These are phyloP conservation scores for Achaetomium macrosporum DNA, from an alignment of 2,329 filamentous ascomycete species.

Conservation along the genomic window DNA sequence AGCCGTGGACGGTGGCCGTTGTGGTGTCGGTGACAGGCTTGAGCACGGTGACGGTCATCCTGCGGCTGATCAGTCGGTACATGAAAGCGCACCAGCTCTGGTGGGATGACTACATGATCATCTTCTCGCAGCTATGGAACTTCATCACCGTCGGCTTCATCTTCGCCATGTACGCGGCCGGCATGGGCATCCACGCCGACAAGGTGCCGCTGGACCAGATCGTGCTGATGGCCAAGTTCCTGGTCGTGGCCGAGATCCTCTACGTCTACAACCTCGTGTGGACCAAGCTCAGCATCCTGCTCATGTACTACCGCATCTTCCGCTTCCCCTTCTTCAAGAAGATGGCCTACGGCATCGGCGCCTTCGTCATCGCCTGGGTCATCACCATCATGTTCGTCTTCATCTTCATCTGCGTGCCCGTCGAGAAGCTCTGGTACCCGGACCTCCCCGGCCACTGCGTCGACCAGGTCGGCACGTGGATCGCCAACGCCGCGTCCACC, in stretches of 20 bases:
- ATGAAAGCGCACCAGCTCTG: conserved; percentile 40
- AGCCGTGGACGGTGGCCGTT: conserved; percentile 39
- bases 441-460: conserved; percentile 15
- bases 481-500: conserved; percentile 18
- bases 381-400: conserved; percentile 13
- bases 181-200: conserved; percentile 19
- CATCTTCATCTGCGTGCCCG: conserved; percentile 18
- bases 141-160: conserved; percentile 15
- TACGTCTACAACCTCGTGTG: conserved; percentile 19
- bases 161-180: conserved; percentile 18
- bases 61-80: conserved; percentile 38
- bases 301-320: conserved; percentile 25
- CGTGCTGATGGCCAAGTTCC: conserved; percentile 13
- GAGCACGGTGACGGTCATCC: conserved; percentile 33
- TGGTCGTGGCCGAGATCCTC: conserved; percentile 19
- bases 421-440: conserved; percentile 16
- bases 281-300: conserved; percentile 20
- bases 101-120: conserved; percentile 47
- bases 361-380: conserved; percentile 19
- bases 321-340: conserved; percentile 25
- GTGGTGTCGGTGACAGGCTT: conserved; percentile 38
- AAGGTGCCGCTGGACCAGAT: conserved; percentile 8
- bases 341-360: conserved; percentile 18
- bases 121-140: conserved; percentile 33
- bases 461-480: conserved; percentile 16